phyloP scores from a whole-genome alignment of 2,329 filamentous ascomycete species.

The Alternaria panax region DNA sequence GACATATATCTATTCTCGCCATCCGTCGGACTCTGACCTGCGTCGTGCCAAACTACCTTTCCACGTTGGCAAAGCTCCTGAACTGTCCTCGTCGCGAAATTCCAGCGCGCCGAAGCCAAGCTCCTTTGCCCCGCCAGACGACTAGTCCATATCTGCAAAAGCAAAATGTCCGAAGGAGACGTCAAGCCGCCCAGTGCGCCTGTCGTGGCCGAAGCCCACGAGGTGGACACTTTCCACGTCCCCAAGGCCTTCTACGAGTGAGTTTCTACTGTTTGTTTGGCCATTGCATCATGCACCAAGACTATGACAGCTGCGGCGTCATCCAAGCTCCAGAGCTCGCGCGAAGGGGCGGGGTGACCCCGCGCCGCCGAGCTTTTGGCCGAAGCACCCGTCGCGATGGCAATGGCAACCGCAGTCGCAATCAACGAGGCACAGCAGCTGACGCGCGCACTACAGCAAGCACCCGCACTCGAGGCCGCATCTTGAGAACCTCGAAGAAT shows the following conservation, averaged over 20 bases:
- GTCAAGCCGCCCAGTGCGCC: conserved; percentile 43
- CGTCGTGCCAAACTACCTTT: conserved; percentile 7
- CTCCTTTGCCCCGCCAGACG: conserved; percentile 13
- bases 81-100: conserved; percentile 9
- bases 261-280: conserved; percentile 30
- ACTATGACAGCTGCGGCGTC: conserved; percentile 24
- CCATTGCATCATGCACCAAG: conserved; percentile 29
- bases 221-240: conserved; percentile 75
- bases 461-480: conserved; percentile 67
- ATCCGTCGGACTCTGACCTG: conserved; percentile 11
- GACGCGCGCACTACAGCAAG: conserved; percentile 54
- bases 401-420: too few species aligned
- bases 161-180: conserved; percentile 56
- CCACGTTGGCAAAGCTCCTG: conserved; percentile 1
- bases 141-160: conserved; percentile 11
- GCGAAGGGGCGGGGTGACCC: conserved; percentile 45
- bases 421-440: conserved; percentile 15
- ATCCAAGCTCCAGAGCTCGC: conserved; percentile 16
- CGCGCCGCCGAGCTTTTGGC: conserved; percentile 29
- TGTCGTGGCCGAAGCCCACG: conserved; percentile 77
- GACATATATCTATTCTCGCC: conserved; percentile 32
- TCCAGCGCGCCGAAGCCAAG: conserved; percentile 18
- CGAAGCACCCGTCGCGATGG: conserved; percentile 8
- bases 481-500: conserved; percentile 66
- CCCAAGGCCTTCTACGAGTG: conserved; percentile 59